Percentiles rank a stretch among this genome's conserved stretches.
Evolutionary conservation across 768 basidiomycete genomes (phyloP).

Genomic region (Collybiopsis confluens): DNA sequence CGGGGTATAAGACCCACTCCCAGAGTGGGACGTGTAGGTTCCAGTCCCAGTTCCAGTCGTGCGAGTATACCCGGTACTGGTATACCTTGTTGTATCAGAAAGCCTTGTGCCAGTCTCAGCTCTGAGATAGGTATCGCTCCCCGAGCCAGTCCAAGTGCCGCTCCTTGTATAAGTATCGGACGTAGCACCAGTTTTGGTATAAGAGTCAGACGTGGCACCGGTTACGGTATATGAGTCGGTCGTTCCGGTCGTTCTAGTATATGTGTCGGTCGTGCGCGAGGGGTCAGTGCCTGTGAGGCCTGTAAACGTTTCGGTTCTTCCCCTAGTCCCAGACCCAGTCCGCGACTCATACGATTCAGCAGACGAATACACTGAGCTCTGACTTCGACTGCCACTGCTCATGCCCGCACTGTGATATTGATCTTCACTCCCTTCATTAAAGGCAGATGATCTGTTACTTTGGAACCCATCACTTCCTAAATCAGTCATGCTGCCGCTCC

Average conservation of each 20-base stretch:
- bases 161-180: no score
- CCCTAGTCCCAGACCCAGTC: neutral
- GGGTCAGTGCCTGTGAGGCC: constrained; percentile 4
- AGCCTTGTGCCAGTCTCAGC: constrained; percentile 1
- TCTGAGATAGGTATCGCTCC: neutral
- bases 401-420: constrained; percentile 5
- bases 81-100: constrained; percentile 3
- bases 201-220: no score
- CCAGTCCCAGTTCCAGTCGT: constrained; percentile 10
- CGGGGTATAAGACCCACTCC: constrained; percentile 38
- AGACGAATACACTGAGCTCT: constrained; percentile 8
- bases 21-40: constrained; percentile 24
- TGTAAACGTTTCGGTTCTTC: constrained; percentile 9
- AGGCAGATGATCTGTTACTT: neutral
- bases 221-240: neutral
- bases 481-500: constrained; percentile 76
- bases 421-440: constrained; percentile 3
- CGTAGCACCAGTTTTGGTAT: no score
- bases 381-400: neutral
- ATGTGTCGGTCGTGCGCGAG: constrained; percentile 3
- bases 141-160: neutral
- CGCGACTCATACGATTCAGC: constrained; percentile 3
- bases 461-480: constrained; percentile 46
- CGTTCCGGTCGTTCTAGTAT: neutral
- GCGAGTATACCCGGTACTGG: constrained; percentile 3